Conservation (phyloP, 257 asterid species). For the Solanum appendiculatum region DNA sequence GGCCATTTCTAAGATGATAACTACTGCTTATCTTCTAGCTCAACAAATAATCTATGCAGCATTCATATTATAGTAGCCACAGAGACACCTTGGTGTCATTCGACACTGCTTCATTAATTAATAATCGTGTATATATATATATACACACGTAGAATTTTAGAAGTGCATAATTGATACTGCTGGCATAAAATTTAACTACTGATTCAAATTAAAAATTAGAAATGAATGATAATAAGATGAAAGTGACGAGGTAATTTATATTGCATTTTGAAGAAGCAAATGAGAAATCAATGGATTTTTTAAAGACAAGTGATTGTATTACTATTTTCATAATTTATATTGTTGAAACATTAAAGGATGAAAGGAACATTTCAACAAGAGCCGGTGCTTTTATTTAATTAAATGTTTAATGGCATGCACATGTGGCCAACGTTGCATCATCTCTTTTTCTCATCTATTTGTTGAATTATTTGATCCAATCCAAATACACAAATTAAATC, state of each 20-base stretch:
- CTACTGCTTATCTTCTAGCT: not conserved
- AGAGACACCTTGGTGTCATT: not conserved
- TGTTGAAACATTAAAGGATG: not conserved
- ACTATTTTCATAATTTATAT: not conserved
- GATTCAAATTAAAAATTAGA: too few relatives aligned
- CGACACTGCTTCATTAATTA: not conserved
- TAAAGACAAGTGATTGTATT: not conserved
- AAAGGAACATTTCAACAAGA: not conserved
- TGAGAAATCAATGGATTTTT: not conserved
- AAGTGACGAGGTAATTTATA: not conserved
- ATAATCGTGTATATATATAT: not conserved
- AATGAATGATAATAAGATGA: not conserved
- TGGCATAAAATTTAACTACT: not conserved
- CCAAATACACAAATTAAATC: not conserved
- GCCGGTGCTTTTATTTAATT: not conserved
- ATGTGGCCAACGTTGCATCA: not conserved
- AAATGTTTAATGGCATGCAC: not conserved
- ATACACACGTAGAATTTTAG: not conserved
- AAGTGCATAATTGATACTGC: not conserved
- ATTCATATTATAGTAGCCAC: too few relatives aligned
- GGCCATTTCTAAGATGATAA: not conserved
- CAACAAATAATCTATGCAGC: not conserved
- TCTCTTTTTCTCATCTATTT: not conserved
- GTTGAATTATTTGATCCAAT: not conserved
- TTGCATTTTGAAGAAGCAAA: not conserved